Conservation (phyloP, 257 asterid genomes). For the Avicennia marina region DNA sequence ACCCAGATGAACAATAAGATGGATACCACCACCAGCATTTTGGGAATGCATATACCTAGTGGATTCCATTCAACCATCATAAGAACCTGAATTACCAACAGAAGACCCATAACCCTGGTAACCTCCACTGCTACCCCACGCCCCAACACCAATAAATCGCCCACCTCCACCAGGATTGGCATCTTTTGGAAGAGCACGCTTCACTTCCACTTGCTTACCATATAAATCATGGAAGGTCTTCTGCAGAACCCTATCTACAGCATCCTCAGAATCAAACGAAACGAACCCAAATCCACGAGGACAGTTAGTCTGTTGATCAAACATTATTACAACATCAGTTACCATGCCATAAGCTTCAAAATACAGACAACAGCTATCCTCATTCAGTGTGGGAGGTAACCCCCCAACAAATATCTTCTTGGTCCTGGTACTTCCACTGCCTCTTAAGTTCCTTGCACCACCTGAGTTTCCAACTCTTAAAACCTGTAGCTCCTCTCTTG, state of each 20-base stretch:
- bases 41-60: slow-evolving; percentile 64
- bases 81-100: slow-evolving; percentile 50
- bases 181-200: slow-evolving; percentile 90
- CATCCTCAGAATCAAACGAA: slow-evolving; percentile 91
- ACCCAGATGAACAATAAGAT: slow-evolving; percentile 70
- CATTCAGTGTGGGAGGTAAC: slow-evolving; percentile 66
- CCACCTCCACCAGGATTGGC: slow-evolving; percentile 70
- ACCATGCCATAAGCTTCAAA: slow-evolving; percentile 75
- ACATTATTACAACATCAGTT: slow-evolving; percentile 85
- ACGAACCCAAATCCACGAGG: slow-evolving; percentile 95
- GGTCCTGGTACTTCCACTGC: slow-evolving; percentile 62
- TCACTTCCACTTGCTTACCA: slow-evolving; percentile 94
- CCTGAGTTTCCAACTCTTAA: slow-evolving; percentile 58
- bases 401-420: slow-evolving; percentile 95
- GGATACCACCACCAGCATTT: slow-evolving; percentile 59
- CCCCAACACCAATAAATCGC: slow-evolving; percentile 62
- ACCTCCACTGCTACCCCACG: slow-evolving; percentile 48
- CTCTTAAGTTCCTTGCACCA: slow-evolving; percentile 53
- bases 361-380: slow-evolving; percentile 75
- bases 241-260: slow-evolving; percentile 87
- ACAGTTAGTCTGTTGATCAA: slow-evolving; percentile 89
- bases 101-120: slow-evolving; percentile 69
- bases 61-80: slow-evolving; percentile 70
- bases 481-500: slow-evolving; percentile 89
- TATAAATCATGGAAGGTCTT: slow-evolving; percentile 76